Base-by-base conservation (phyloP, 1,284 basidiomycete species). In the Moesziomyces parantarcticus region DNA sequence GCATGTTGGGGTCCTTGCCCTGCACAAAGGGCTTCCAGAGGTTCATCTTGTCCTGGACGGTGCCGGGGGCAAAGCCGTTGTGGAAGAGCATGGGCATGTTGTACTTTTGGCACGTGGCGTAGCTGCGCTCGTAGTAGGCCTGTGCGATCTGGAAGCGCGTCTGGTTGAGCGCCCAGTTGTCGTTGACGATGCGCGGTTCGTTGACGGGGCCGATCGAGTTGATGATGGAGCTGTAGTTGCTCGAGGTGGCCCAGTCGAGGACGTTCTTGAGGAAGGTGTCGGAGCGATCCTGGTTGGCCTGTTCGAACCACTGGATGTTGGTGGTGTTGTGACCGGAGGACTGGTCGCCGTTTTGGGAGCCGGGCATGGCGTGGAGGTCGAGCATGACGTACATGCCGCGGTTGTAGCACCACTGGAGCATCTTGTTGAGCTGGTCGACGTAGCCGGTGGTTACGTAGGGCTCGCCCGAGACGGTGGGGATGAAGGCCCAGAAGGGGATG, bases 331-430 rank as follows among this genome's bases (percentile, higher is more conserved):
- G 78, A 6, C 81, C 81, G 10, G 72, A 77, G 13, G 79, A 77
- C 67, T 83, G 81, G 57, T 83, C 81, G 47, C 80, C 80, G 50
- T 80, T 81, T 69, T 86, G 85, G n/a, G 80, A 82, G 42, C 85
- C 85, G 13, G 85, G 85, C 58, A 86, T 76, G 32, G 84, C 85
- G 74, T 86, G 85, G 39, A 85, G 66, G 58, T 86, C 85, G 48
- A 86, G 76, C 60, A 85, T 67, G 39, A 84, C 83, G 60, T 85
- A 85, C 78, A 86, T 85, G 49, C 76, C 74, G 42, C 85, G 80
- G 21, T 66, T 62, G 68, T 85, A 81, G 75, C 77, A 69, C 82
- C 80, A 83, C 48, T 64, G 53, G 50, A 79, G 67, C 62, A 78
- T 64, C 65, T 73, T 69, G 46, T 72, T 53, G 43, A 83, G 63